Evolutionary conservation across 106 monocot species (phyloP).

Genomic region (Dioscorea dumetorum): DNA sequence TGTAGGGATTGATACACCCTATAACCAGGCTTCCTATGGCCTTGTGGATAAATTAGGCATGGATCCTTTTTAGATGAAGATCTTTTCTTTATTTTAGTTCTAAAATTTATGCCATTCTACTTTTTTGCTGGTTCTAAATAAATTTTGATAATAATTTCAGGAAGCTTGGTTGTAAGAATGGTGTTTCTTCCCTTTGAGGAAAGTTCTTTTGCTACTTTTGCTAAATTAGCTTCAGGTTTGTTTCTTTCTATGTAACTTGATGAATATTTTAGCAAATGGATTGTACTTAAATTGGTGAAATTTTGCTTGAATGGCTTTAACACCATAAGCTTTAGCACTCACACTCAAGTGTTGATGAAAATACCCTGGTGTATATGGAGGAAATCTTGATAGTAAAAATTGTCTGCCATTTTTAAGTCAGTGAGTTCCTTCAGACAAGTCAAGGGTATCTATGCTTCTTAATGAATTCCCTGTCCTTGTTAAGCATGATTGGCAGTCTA

Average conservation of each 20-base stretch:
- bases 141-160: conserved; percentile 25
- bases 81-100: conserved; percentile 7
- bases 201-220: conserved; percentile 87
- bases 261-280: no score
- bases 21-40: conserved; percentile 84
- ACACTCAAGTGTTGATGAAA: no score
- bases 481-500: no score
- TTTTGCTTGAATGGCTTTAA: no score
- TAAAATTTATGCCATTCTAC: not conserved
- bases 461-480: no score
- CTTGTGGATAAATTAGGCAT: conserved; percentile 90
- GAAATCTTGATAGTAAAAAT: no score
- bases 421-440: no score
- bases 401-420: no score
- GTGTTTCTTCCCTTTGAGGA: conserved; percentile 94
- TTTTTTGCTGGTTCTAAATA: not conserved
- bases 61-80: conserved; percentile 49
- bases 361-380: no score
- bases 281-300: no score
- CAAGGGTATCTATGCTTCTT: no score
- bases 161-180: conserved; percentile 92
- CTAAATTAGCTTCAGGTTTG: conserved; percentile 78
- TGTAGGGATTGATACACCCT: conserved; percentile 77
- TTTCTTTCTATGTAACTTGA: conserved; percentile 7
- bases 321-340: no score